Percentiles rank a stretch among this genome's conserved stretches.
phyloP scores from a whole-genome alignment of 768 basidiomycete genomes.

The Auricularia cornea region DNA sequence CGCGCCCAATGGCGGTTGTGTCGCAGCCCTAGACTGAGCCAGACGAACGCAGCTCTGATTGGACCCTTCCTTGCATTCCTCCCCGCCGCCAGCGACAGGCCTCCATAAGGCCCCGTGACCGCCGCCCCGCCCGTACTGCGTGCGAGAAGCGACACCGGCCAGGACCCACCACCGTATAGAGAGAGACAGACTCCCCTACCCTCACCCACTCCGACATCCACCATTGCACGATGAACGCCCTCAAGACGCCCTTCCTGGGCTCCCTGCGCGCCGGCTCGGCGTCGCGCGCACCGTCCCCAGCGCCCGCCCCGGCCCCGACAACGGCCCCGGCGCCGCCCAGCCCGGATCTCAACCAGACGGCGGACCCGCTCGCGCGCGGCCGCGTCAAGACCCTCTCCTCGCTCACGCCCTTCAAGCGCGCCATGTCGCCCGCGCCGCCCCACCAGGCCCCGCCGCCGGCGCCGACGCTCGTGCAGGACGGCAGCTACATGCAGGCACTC shows the following conservation, averaged over 20 bases:
- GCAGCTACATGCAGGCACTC: constrained; percentile 70
- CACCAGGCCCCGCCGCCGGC: constrained; percentile 28
- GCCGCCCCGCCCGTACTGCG: constrained; percentile 11
- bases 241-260: constrained; percentile 61
- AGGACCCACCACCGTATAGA: no score
- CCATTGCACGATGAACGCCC: constrained; percentile 44
- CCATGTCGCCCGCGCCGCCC: constrained; percentile 37
- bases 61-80: constrained; percentile 45
- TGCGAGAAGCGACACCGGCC: constrained; percentile 6
- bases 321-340: constrained; percentile 6
- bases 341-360: background rate
- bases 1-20: background rate
- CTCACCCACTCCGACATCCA: no score
- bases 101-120: constrained; percentile 47
- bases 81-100: constrained; percentile 63
- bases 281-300: constrained; percentile 57
- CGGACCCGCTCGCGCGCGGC: constrained; percentile 12
- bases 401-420: constrained; percentile 49
- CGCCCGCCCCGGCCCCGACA: constrained; percentile 27
- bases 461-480: constrained; percentile 55
- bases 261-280: constrained; percentile 31
- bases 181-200: no score
- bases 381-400: constrained; percentile 48
- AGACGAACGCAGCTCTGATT: constrained; percentile 36
- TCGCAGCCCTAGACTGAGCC: constrained; percentile 1